Base-by-base conservation (phyloP, 2,329 filamentous ascomycete genomes). In the Aspergillus pseudoterreus region DNA sequence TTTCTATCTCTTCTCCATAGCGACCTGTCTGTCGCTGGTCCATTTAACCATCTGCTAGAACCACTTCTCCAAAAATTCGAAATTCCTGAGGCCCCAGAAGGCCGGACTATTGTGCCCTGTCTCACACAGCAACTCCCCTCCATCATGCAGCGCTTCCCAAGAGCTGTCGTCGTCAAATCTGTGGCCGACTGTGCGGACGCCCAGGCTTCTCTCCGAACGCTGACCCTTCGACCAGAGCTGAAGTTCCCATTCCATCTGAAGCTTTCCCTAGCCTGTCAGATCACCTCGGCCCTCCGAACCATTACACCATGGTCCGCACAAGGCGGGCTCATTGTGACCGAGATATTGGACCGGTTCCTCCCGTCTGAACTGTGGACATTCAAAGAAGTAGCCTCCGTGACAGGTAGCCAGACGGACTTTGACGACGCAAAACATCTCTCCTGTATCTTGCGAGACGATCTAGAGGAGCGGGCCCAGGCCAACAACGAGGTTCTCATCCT, bases 191-290 rank as follows among this genome's bases (percentile, higher is more conserved):
- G 57, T 36, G 58, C 49, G 4, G 53, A 60, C 32, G 56, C 61
- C 1, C 60, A 61, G 17, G 57, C 57, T 11, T 63, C 61, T 6
- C 53, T 62, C 43, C 58, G 60, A 1, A 62, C 60, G 10, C 27
- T 63, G 2, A 55, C 55, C 1, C n/a, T 57, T 2, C 53, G 56
- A 6, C 52, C 61, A 14, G 49, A 63, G 6, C 42, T 58, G 1
- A 19, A 54, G 1, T 62, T 61, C 12, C n/a, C 19, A 3, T 61
- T 52, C 30, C 53, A 62, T 30, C 32, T 63, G 8, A 63, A 63
- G 19, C 46, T 61, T 2, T 60, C 61, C 2, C 22, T 63, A 3
- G 58, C 56, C 2, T 62, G 57, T 45, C 58, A 60, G n/a, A 57
- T 63, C 11, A 61, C 60, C 1, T 61, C 58, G 8, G 61, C 53